A percentile compares a stretch with the other conserved stretches of the same genome.
phyloP scores from a whole-genome alignment of 2,329 filamentous ascomycete species.

The Dactylellina sp. region DNA sequence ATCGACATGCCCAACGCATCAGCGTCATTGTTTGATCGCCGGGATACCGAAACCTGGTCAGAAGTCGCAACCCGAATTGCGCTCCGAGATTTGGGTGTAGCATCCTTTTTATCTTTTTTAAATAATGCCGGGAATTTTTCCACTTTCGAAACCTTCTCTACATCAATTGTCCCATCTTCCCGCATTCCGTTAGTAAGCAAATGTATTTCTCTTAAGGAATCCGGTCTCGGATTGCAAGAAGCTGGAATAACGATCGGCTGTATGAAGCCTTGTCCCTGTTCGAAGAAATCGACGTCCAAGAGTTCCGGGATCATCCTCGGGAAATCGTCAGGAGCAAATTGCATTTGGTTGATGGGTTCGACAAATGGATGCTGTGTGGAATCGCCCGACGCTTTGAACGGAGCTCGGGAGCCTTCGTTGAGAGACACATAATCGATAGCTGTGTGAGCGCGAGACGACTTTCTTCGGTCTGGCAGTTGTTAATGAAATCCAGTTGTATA shows the following conservation, averaged over 20 bases:
- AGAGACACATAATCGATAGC: constrained; percentile 77
- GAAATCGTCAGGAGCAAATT: constrained; percentile 72
- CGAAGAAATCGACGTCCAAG: constrained; percentile 73
- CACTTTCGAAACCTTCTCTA: constrained; percentile 42
- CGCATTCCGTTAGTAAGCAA: constrained; percentile 46
- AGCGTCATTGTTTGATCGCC: constrained; percentile 67
- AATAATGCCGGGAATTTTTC: constrained; percentile 48
- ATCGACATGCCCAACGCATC: constrained; percentile 77
- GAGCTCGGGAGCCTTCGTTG: constrained; percentile 69
- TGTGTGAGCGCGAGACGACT: constrained; percentile 74
- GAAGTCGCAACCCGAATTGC: constrained; percentile 66
- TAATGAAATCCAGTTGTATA: constrained; percentile 63
- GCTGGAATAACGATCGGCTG: constrained; percentile 76
- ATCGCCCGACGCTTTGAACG: constrained; percentile 74
- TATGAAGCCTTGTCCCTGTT: constrained; percentile 72
- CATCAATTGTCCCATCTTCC: constrained; percentile 48
- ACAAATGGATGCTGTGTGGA: constrained; percentile 76
- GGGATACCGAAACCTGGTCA: constrained; percentile 63
- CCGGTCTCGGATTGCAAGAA: constrained; percentile 70
- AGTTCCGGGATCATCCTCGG: constrained; percentile 74
- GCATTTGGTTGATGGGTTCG: constrained; percentile 73
- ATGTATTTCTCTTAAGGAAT: constrained; percentile 58
- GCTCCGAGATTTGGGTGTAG: constrained; percentile 58
- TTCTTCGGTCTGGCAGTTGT: constrained; percentile 66
- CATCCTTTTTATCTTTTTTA: constrained; percentile 56